Evolutionary conservation across 257 asterid species (phyloP).

Genomic region (Handroanthus guayacan): DNA sequence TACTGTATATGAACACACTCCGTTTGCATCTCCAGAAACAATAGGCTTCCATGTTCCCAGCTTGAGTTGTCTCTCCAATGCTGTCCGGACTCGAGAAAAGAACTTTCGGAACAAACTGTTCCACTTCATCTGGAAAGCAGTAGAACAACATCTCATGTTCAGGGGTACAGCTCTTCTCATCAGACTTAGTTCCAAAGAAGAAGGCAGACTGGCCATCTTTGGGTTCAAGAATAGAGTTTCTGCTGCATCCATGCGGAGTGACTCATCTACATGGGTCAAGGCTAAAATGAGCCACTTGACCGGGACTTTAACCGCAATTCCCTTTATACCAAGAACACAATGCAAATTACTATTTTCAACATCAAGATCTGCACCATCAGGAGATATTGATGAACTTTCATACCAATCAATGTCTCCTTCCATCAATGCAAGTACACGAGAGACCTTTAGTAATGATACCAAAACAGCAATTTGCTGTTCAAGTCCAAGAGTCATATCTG

Average conservation of each 20-base stretch:
- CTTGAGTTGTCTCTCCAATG: constrained; percentile 85
- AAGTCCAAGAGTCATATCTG: constrained; percentile 52
- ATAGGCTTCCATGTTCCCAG: constrained; percentile 76
- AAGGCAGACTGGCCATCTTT: constrained; percentile 85
- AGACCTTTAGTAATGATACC: constrained; percentile 88
- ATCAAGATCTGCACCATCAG: constrained; percentile 49
- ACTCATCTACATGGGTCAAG: constrained; percentile 83
- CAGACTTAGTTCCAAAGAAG: constrained; percentile 84
- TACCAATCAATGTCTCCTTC: constrained; percentile 97
- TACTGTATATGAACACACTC: constrained; percentile 42
- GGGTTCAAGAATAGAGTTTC: constrained; percentile 91
- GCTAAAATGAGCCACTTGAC: constrained; percentile 83
- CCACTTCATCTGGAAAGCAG: constrained; percentile 99
- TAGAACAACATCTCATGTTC: constrained; percentile 96
- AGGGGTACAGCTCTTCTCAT: constrained; percentile 87
- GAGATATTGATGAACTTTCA: constrained; percentile 43
- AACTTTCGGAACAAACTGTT: constrained; percentile 91
- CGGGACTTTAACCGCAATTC: constrained; percentile 70
- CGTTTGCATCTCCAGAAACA: constrained; percentile 45
- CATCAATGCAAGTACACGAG: constrained; percentile 80
- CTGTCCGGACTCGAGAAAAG: constrained; percentile 87
- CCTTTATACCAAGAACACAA: constrained; percentile 68
- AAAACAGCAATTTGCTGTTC: constrained; percentile 82
- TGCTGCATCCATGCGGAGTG: constrained; percentile 96
- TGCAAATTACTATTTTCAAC: constrained; percentile 45